phyloP scores from a whole-genome alignment of 2,329 filamentous ascomycete species.

The Alternaria sp. region DNA sequence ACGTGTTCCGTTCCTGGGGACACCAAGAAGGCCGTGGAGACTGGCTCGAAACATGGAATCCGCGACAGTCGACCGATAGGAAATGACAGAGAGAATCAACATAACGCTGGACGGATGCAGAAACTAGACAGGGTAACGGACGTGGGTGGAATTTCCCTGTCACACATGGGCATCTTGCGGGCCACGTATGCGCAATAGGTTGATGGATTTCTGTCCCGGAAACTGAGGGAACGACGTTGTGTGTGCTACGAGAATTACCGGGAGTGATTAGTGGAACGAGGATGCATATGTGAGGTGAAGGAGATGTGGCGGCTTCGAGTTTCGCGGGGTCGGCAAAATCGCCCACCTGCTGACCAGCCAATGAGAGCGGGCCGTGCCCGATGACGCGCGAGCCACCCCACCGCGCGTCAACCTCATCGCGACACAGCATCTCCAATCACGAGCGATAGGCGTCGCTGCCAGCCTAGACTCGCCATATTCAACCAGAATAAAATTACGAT shows the following conservation, averaged over 20 bases:
- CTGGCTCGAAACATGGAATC: not conserved
- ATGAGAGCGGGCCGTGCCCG: not conserved
- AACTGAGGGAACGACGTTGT: rapidly evolving
- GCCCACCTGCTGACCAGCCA: not conserved
- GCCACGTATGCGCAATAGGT: not conserved
- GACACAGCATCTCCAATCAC: not conserved
- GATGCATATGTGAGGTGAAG: not conserved
- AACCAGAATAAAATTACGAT: not conserved
- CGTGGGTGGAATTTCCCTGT: not conserved
- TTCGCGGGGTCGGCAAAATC: not conserved
- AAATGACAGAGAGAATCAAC: not conserved
- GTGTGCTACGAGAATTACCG: not conserved
- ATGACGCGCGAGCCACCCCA: not conserved
- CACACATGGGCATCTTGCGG: not conserved
- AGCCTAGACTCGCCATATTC: not conserved
- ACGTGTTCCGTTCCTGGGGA: not conserved
- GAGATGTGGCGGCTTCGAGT: not conserved
- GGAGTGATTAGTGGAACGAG: not conserved
- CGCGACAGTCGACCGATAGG: not conserved
- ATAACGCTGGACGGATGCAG: not conserved
- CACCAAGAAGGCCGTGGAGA: not conserved
- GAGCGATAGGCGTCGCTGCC: not conserved
- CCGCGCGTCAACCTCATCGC: not conserved
- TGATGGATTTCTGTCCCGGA: not conserved
- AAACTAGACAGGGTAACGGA: not conserved